Conservation (phyloP, 352 stramenopile species). For the Phytophthora aleatoria region DNA sequence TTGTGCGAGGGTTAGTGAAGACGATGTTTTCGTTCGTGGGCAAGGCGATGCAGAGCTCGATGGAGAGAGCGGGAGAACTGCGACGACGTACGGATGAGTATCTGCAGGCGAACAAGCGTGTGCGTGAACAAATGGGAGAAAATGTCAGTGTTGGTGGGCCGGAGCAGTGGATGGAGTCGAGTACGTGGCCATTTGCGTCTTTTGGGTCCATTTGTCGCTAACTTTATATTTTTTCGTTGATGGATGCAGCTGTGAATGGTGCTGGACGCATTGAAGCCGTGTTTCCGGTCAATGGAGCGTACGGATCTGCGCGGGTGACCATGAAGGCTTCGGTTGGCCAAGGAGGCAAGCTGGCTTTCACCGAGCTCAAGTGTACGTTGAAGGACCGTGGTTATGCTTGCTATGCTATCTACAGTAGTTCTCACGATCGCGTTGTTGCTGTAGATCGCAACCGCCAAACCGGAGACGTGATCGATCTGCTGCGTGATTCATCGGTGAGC, state of each 20-base stretch:
- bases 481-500: slow-evolving; percentile 45
- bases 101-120: slow-evolving; percentile 54
- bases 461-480: slow-evolving; percentile 68
- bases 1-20: slow-evolving; percentile 67
- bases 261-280: slow-evolving; percentile 65
- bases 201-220: not conserved
- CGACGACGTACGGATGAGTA: slow-evolving; percentile 56
- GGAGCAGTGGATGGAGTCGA: slow-evolving; percentile 77
- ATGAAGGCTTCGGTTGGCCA: slow-evolving; percentile 59
- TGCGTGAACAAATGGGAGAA: slow-evolving; percentile 55
- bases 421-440: slow-evolving; percentile 4
- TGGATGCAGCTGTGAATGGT: slow-evolving; percentile 61
- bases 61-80: slow-evolving; percentile 63
- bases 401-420: slow-evolving; percentile 4
- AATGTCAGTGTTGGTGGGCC: slow-evolving; percentile 57
- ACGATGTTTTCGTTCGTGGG: slow-evolving; percentile 71
- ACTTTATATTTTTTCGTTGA: slow-evolving; percentile 1
- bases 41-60: slow-evolving; percentile 63
- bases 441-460: slow-evolving; percentile 62
- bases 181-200: slow-evolving; percentile 36
- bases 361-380: slow-evolving; percentile 70
- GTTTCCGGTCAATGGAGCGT: slow-evolving; percentile 55
- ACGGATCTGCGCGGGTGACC: slow-evolving; percentile 49
- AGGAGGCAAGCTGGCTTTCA: slow-evolving; percentile 46
- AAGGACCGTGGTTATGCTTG: not conserved